Base-by-base conservation (phyloP, 176 grass and related monocot species). In the Saccharum spontaneum region DNA sequence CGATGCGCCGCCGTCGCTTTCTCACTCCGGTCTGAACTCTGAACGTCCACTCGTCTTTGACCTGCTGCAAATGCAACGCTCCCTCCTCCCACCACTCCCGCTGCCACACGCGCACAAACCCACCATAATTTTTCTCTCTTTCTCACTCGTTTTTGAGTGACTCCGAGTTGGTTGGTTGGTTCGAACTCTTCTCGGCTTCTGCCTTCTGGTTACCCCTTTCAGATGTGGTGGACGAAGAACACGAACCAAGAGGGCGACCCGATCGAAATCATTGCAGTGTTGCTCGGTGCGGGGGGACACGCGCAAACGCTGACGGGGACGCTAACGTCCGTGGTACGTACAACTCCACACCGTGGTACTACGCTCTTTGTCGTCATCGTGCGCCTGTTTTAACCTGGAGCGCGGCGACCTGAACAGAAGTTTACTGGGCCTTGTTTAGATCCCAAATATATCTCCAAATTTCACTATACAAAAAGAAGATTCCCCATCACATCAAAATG, bases 1-100 rank as follows among this genome's bases (percentile, higher is more conserved):
- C 40, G 39, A 34, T 31, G 28, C 38, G 77, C n/a, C 54, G 48
- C 20, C 23, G 78, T 72, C 79, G 18, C 79, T 78, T 14, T 71
- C 83, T 11, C 28, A 0, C n/a, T 26, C 23, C 0, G 20, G 59
- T 3, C 54, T 45, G 40, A 66, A 66, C n/a, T 78, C 83, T 72
- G 83, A 82, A 86, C 83, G 14, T 64, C 41, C 60, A 40, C 23
- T 43, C 52, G 43, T 28, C 73, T 28, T 65, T 40, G 66, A 82
- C 88, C 28, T 28, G 28, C 8, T 23, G 87, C 36, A 71, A 49
- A 4, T 39, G 72, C 40, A 44, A 67, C 34, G 46, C 16, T 54
- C 49, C 1, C 15, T 55, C 18, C 28, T 28, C 28, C 28, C 28
- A 28, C 54, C 20, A 57, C 48, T 79, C 24, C 43, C 54, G 20